Percentiles rank a stretch among this genome's conserved stretches.
These are phyloP conservation scores for Trametes punicea DNA, from an alignment of 768 basidiomycete species.

Conservation along the genomic window DNA sequence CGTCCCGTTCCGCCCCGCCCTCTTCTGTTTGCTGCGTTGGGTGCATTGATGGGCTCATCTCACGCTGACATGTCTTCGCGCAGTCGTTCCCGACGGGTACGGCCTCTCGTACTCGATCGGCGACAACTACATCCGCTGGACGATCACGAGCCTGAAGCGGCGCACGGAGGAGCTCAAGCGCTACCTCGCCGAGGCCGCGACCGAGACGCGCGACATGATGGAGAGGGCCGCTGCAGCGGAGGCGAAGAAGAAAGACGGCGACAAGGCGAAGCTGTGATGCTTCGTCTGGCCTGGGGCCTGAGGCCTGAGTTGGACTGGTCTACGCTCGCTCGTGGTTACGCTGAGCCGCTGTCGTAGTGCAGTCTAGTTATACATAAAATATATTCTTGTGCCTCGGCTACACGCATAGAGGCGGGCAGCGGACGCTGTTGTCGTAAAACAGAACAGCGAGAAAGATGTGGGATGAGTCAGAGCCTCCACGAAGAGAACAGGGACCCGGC, in stretches of 20 bases:
- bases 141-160: slow-evolving; percentile 72
- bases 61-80: neutral
- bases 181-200: slow-evolving; percentile 78
- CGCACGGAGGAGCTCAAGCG: slow-evolving; percentile 55
- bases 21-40: neutral
- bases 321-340: too few species aligned
- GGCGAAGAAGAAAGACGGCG: slow-evolving; percentile 26
- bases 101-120: slow-evolving; percentile 91
- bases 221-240: slow-evolving; percentile 54
- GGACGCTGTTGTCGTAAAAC: too few species aligned
- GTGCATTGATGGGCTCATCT: neutral
- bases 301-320: neutral
- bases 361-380: too few species aligned
- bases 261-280: slow-evolving; percentile 34
- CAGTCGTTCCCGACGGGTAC: slow-evolving; percentile 89
- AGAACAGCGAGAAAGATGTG: too few species aligned
- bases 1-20: slow-evolving; percentile 3
- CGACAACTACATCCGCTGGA: slow-evolving; percentile 83
- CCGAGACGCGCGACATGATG: slow-evolving; percentile 73
- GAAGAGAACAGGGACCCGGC: too few species aligned
- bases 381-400: too few species aligned
- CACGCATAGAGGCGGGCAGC: too few species aligned
- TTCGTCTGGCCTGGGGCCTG: too few species aligned
- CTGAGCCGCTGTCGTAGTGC: too few species aligned
- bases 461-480: too few species aligned